Conservation (phyloP, 176 grass and related monocot genomes). For the Oryza meridionalis region DNA sequence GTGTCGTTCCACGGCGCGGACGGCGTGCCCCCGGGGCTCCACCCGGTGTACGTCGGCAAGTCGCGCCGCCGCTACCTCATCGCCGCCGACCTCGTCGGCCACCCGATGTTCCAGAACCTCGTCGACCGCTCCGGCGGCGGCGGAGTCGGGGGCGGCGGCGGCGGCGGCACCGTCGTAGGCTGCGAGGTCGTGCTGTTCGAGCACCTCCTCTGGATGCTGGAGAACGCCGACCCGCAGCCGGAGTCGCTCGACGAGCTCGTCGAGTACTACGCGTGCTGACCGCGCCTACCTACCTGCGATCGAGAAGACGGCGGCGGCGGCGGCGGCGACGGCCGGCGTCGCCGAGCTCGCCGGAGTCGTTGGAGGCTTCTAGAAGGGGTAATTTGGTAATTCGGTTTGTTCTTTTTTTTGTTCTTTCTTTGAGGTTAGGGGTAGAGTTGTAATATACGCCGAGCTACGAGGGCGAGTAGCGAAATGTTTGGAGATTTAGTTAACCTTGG, state of each 20-base stretch:
- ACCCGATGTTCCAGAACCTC: slow-evolving; percentile 88
- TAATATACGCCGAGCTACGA: slow-evolving; percentile 38
- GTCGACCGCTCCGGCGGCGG: slow-evolving; percentile 59
- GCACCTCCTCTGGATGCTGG: slow-evolving; percentile 97
- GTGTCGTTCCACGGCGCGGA: slow-evolving; percentile 69
- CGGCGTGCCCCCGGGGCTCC: slow-evolving; percentile 63
- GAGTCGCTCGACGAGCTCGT: slow-evolving; percentile 91
- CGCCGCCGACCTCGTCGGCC: slow-evolving; percentile 66
- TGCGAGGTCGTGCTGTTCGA: slow-evolving; percentile 98
- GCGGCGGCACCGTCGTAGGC: slow-evolving; percentile 52
- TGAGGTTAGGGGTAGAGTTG: slow-evolving; percentile 47
- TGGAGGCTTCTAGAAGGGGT: slow-evolving; percentile 15
- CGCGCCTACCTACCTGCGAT: not conserved
- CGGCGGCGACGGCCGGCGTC: not conserved
- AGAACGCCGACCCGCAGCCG: slow-evolving; percentile 86
- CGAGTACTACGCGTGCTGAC: slow-evolving; percentile 88
- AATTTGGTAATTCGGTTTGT: slow-evolving; percentile 34
- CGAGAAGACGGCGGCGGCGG: not conserved
- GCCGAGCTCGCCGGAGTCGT: slow-evolving; percentile 15
- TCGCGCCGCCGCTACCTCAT: slow-evolving; percentile 90
- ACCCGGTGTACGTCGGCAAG: slow-evolving; percentile 92
- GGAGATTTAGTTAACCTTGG: slow-evolving; percentile 46
- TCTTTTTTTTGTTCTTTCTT: slow-evolving; percentile 37
- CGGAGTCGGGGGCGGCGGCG: not conserved
- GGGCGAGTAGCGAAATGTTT: slow-evolving; percentile 17